phyloP scores from a whole-genome alignment of 2,329 filamentous ascomycete species.

The Colletotrichum sp. region DNA sequence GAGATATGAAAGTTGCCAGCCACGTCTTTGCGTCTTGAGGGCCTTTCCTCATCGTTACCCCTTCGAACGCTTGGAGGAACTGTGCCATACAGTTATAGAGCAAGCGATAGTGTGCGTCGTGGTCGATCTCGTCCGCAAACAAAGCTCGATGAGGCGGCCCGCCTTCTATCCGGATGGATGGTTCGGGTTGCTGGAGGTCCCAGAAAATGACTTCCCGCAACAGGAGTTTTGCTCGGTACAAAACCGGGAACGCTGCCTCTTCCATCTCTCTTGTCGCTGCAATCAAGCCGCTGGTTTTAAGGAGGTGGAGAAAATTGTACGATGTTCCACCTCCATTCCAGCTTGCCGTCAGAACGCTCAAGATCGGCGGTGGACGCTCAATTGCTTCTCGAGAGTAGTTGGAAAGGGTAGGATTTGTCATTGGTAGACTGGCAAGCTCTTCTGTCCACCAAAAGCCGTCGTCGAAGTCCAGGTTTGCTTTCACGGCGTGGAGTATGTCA shows the following conservation, averaged over 20 bases:
- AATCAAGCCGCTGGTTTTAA: slow-evolving; percentile 55
- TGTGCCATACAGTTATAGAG: slow-evolving; percentile 56
- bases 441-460: slow-evolving; percentile 66
- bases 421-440: slow-evolving; percentile 47
- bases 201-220: slow-evolving; percentile 61
- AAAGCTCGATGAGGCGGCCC: slow-evolving; percentile 24
- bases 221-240: slow-evolving; percentile 60
- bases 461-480: slow-evolving; percentile 54
- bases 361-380: slow-evolving; percentile 51
- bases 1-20: slow-evolving; percentile 57
- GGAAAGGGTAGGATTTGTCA: slow-evolving; percentile 41
- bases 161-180: slow-evolving; percentile 43
- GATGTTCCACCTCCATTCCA: slow-evolving; percentile 54
- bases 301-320: slow-evolving; percentile 58
- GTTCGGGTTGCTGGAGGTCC: slow-evolving; percentile 55
- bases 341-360: slow-evolving; percentile 56
- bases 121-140: slow-evolving; percentile 47
- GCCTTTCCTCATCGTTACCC: slow-evolving; percentile 42
- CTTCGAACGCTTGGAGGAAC: slow-evolving; percentile 60
- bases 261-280: slow-evolving; percentile 55
- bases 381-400: slow-evolving; percentile 43
- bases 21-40: slow-evolving; percentile 48
- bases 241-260: slow-evolving; percentile 50
- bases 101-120: slow-evolving; percentile 51
- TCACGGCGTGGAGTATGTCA: slow-evolving; percentile 46